Evolutionary conservation across 176 grass and related monocot species (phyloP).

Genomic region (Eremochloa ophiuroides): DNA sequence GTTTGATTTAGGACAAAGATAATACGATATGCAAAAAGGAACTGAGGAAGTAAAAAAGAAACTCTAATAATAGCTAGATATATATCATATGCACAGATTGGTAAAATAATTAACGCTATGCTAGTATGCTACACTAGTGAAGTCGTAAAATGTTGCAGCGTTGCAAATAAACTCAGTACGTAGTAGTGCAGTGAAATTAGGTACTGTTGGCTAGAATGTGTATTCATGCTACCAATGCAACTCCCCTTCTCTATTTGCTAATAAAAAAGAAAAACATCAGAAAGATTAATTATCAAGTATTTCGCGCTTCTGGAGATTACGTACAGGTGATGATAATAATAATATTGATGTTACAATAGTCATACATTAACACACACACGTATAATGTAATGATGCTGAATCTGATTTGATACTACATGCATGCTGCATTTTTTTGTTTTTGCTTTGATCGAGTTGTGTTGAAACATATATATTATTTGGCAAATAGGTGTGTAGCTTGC

Average conservation of each 20-base stretch:
- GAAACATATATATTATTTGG: background rate
- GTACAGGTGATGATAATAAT: background rate
- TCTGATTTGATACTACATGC: background rate
- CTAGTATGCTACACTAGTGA: background rate
- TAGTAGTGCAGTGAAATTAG: background rate
- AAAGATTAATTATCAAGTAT: background rate
- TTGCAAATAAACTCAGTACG: conserved; percentile 4
- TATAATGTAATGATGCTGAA: background rate
- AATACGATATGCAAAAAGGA: background rate
- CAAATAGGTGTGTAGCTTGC: background rate
- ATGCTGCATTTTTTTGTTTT: background rate
- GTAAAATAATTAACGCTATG: background rate
- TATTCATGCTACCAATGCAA: background rate
- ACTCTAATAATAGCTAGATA: too few relatives aligned
- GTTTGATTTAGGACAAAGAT: background rate
- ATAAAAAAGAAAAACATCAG: background rate
- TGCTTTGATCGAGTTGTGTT: background rate
- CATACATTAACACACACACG: background rate
- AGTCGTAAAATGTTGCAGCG: background rate
- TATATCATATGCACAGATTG: background rate
- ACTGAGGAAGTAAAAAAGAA: background rate
- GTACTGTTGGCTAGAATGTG: background rate
- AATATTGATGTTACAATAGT: background rate
- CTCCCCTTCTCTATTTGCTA: background rate
- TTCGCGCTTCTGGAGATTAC: background rate